A percentile compares a stretch with the other conserved stretches of the same genome.
Conservation (phyloP, 148 eudicot genomes). For the Fallopia convolvulus region DNA sequence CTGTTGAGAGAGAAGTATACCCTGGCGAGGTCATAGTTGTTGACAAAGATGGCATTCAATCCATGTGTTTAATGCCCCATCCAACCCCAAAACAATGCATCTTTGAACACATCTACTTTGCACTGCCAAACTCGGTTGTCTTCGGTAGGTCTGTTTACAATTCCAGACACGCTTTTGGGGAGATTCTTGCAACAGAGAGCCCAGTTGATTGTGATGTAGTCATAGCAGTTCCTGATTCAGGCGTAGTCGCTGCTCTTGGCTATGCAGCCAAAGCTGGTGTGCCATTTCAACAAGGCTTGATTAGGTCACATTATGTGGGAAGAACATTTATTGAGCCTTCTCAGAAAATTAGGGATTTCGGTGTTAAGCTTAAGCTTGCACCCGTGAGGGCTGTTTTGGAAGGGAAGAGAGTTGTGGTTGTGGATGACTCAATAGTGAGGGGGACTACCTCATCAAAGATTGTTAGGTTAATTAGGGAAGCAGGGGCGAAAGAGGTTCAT, state of each 20-base stretch:
- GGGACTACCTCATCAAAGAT: slow-evolving; percentile 58
- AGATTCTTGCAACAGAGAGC: slow-evolving; percentile 32
- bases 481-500: slow-evolving; percentile 29
- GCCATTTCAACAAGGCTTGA: slow-evolving; percentile 71
- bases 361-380: slow-evolving; percentile 72
- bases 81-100: slow-evolving; percentile 48
- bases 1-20: slow-evolving; percentile 44
- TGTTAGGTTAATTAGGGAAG: slow-evolving; percentile 45
- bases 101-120: slow-evolving; percentile 54
- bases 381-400: slow-evolving; percentile 49
- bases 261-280: slow-evolving; percentile 68
- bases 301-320: slow-evolving; percentile 50
- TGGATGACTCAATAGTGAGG: slow-evolving; percentile 58
- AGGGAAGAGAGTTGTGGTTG: slow-evolving; percentile 60
- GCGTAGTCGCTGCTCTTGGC: slow-evolving; percentile 35
- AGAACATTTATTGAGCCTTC: slow-evolving; percentile 86
- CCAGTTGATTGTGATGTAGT: slow-evolving; percentile 48
- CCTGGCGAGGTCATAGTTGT: slow-evolving; percentile 54
- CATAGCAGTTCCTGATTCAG: slow-evolving; percentile 35
- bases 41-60: slow-evolving; percentile 45
- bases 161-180: slow-evolving; percentile 31
- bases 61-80: slow-evolving; percentile 36
- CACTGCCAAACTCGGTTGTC: slow-evolving; percentile 43
- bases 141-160: slow-evolving; percentile 46
- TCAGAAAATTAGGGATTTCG: slow-evolving; percentile 67